Conservation (phyloP, 768 basidiomycete species). For the Podaxis sp. region DNA sequence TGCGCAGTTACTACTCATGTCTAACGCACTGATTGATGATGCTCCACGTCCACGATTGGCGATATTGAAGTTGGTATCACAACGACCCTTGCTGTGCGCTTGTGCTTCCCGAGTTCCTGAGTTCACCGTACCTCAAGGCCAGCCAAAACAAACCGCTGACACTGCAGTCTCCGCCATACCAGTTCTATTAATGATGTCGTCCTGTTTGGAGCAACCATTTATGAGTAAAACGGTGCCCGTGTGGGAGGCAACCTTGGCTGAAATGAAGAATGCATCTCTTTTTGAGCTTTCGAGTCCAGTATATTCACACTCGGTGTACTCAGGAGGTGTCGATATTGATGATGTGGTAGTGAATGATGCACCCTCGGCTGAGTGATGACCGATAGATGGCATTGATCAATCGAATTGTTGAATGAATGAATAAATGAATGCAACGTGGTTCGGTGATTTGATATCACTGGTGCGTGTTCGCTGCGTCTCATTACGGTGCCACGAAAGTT, state of each 20-base stretch:
- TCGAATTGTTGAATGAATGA: not conserved
- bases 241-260: not conserved
- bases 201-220: not conserved
- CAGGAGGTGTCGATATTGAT: not conserved
- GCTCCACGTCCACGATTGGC: conserved; percentile 2
- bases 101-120: not conserved
- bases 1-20: not conserved
- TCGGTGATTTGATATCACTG: conserved; percentile 13
- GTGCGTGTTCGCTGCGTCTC: conserved; percentile 12
- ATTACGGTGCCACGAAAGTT: not conserved
- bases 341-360: not conserved
- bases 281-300: not conserved
- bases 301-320: not conserved
- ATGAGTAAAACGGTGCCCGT: not conserved
- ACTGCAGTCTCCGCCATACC: not conserved
- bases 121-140: not conserved
- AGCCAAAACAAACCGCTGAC: not conserved
- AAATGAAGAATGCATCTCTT: not conserved
- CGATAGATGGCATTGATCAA: conserved; percentile 9
- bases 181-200: not conserved
- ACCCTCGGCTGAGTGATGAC: not conserved
- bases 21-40: conserved; percentile 8
- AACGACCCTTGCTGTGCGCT: conserved; percentile 9
- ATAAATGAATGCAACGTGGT: conserved; percentile 13
- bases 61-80: not conserved